phyloP scores from a whole-genome alignment of 73 alveolate genomes.

The Effrenium voratum region DNA sequence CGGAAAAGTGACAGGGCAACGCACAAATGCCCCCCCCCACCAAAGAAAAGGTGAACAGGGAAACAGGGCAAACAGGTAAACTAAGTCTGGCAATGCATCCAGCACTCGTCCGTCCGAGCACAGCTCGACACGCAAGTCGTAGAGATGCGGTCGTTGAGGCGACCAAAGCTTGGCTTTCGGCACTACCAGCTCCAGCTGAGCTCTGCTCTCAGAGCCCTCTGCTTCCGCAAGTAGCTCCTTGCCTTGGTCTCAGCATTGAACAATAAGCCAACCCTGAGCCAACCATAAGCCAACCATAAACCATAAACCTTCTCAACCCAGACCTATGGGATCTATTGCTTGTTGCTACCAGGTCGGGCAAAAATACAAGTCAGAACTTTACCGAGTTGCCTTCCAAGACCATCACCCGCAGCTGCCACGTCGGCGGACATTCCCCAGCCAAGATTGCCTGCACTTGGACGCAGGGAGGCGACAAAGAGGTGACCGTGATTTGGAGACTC shows the following conservation, averaged over 20 bases:
- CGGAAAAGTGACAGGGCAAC: too few species aligned
- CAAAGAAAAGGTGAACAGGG: too few species aligned
- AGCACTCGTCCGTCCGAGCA: background rate
- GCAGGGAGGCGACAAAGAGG: background rate
- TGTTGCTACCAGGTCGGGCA: background rate
- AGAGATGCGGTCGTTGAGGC: background rate
- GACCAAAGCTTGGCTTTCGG: constrained; percentile 25
- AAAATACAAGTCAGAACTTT: too few species aligned
- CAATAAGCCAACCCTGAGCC: background rate
- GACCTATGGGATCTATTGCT: background rate
- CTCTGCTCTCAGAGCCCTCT: too few species aligned
- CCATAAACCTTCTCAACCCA: too few species aligned
- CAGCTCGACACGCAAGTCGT: constrained; percentile 8
- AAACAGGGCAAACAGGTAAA: too few species aligned
- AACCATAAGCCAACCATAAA: background rate
- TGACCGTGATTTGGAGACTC: background rate
- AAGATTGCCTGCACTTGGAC: background rate
- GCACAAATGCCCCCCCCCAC: too few species aligned
- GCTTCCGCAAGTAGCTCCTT: background rate
- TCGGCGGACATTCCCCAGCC: background rate
- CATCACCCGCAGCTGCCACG: constrained; percentile 10
- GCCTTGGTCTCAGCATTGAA: too few species aligned
- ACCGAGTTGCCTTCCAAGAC: background rate
- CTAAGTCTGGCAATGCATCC: too few species aligned
- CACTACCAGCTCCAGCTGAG: background rate